phyloP scores from a whole-genome alignment of 2,329 filamentous ascomycete genomes.

The Fusarium secorum region DNA sequence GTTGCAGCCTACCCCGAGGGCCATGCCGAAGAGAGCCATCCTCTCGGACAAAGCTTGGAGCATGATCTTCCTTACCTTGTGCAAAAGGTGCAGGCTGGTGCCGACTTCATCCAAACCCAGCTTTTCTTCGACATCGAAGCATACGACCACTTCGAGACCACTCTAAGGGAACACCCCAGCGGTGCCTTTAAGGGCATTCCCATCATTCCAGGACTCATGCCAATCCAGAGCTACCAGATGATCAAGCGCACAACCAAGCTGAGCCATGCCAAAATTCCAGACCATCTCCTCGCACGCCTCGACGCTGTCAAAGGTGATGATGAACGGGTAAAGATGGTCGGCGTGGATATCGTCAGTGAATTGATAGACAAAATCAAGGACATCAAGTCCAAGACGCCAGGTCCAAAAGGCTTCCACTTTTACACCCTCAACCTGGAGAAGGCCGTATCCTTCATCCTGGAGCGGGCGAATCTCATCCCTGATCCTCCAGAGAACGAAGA shows the following conservation, averaged over 20 bases:
- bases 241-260: constrained; percentile 93
- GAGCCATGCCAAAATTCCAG: constrained; percentile 85
- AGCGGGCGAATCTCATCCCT: constrained; percentile 84
- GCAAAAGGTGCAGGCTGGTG: constrained; percentile 89
- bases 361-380: constrained; percentile 80
- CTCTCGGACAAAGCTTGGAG: constrained; percentile 72
- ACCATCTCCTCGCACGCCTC: constrained; percentile 72
- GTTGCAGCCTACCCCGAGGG: constrained; percentile 96
- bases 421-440: constrained; percentile 98
- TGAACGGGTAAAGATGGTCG: constrained; percentile 80
- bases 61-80: constrained; percentile 88
- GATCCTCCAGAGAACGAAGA: constrained; percentile 62
- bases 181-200: constrained; percentile 85
- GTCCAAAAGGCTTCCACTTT: constrained; percentile 88
- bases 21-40: constrained; percentile 89
- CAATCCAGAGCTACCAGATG: constrained; percentile 97
- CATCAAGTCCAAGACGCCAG: constrained; percentile 63
- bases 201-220: constrained; percentile 96
- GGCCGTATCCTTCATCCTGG: constrained; percentile 90
- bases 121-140: constrained; percentile 91
- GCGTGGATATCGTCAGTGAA: constrained; percentile 84
- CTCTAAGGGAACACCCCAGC: constrained; percentile 80
- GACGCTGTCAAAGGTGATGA: constrained; percentile 80
- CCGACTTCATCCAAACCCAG: constrained; percentile 98
- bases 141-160: constrained; percentile 81